Conservation (phyloP, 2,329 filamentous ascomycete species). For the Botryotinia globosa region DNA sequence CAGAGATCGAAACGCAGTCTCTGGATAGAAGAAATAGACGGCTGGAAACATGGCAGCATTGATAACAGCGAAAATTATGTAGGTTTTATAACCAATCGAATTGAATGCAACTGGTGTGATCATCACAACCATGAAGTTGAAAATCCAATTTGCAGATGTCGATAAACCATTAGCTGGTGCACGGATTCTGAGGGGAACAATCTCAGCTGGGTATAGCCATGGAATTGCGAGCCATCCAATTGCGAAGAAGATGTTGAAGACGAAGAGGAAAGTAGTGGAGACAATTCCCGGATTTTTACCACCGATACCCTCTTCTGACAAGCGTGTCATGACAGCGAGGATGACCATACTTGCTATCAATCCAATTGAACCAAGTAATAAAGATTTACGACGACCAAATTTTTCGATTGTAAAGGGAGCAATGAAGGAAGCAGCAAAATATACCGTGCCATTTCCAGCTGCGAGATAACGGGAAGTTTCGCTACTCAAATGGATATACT, state of each 20-base stretch:
- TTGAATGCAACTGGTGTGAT: constrained; percentile 43
- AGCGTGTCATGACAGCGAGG: constrained; percentile 44
- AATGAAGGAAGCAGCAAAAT: constrained; percentile 27
- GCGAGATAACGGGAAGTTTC: constrained; percentile 53
- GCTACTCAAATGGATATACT: constrained; percentile 46
- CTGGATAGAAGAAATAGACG: constrained; percentile 50
- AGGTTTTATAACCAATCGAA: constrained; percentile 59
- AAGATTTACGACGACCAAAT: constrained; percentile 65
- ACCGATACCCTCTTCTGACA: constrained; percentile 31
- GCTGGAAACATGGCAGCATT: constrained; percentile 39
- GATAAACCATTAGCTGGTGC: constrained; percentile 57
- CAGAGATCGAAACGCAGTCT: constrained; percentile 41
- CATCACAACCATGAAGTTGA: constrained; percentile 46
- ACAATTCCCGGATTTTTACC: constrained; percentile 23
- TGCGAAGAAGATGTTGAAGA: constrained; percentile 54
- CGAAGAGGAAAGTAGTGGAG: constrained; percentile 42
- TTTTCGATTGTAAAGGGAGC: constrained; percentile 48
- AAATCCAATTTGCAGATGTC: constrained; percentile 46
- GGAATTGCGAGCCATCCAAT: constrained; percentile 46
- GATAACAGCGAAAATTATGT: constrained; percentile 55
- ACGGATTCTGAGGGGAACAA: constrained; percentile 50
- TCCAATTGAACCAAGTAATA: constrained; percentile 65
- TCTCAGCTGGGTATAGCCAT: constrained; percentile 55
- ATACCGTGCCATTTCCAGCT: constrained; percentile 44
- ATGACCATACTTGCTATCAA: constrained; percentile 60